Evolutionary conservation across 139 green algal species (phyloP).

Genomic region (Chlorella sp.): DNA sequence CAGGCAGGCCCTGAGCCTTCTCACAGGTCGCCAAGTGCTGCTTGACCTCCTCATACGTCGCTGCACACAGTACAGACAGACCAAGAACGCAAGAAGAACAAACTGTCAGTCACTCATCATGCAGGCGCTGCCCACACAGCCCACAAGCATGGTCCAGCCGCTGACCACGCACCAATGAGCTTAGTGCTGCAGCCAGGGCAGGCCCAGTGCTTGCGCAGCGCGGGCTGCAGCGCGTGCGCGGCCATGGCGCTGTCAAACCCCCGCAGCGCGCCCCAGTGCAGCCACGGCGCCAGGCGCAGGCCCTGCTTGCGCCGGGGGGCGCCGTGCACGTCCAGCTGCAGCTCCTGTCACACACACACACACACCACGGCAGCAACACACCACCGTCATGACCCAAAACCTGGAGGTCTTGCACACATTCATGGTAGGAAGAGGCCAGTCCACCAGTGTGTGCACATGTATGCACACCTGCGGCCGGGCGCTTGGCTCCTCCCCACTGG

Average conservation of each 20-base stretch:
- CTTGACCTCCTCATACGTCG: slow-evolving; percentile 10
- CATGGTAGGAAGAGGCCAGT: not conserved
- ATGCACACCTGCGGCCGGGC: not conserved
- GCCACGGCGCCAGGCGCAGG: slow-evolving; percentile 24
- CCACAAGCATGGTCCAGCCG: too few species aligned
- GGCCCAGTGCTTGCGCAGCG: slow-evolving; percentile 23
- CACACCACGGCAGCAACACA: too few species aligned
- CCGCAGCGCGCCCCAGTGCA: slow-evolving; percentile 22
- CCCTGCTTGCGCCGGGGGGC: slow-evolving; percentile 13
- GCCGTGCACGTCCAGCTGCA: slow-evolving; percentile 11
- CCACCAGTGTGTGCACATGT: not conserved
- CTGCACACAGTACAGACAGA: slow-evolving; percentile 5
- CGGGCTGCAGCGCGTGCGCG: slow-evolving; percentile 22
- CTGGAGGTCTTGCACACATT: not conserved
- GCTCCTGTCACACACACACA: not conserved
- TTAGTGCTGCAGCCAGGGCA: slow-evolving; percentile 24
- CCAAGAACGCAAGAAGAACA: not conserved
- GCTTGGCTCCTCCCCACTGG: too few species aligned
- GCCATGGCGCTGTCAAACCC: slow-evolving; percentile 13
- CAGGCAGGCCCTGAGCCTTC: not conserved
- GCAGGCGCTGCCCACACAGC: too few species aligned
- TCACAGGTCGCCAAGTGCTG: not conserved
- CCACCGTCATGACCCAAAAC: not conserved
- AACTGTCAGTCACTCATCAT: slow-evolving; percentile 4
- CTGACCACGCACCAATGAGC: slow-evolving; percentile 8